Conservation (phyloP, 2,329 filamentous ascomycete species). For the Trichophyton equinum region DNA sequence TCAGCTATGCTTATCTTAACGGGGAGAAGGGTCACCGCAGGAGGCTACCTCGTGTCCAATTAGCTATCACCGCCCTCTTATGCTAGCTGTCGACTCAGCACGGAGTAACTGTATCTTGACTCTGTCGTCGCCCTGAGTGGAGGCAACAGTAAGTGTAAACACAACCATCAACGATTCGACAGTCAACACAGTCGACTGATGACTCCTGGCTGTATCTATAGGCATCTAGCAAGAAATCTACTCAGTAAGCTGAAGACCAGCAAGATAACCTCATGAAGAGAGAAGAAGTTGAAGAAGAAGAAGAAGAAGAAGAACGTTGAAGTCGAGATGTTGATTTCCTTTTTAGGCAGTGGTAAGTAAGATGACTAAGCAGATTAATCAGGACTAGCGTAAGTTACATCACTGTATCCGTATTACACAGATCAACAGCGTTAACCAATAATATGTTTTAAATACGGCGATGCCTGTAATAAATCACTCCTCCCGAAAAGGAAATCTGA, state of each 20-base stretch:
- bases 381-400: background rate
- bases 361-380: background rate
- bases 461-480: background rate
- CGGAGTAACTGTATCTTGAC: no score
- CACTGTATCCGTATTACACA: no score
- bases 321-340: background rate
- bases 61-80: no score
- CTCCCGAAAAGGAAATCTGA: background rate
- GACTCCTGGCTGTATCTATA: background rate
- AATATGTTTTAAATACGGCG: background rate
- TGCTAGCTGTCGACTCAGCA: no score
- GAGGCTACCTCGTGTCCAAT: background rate
- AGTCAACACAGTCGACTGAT: background rate
- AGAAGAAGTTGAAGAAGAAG: background rate
- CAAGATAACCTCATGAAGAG: background rate
- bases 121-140: no score
- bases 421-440: background rate
- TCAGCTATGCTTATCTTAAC: no score
- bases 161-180: no score
- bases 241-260: background rate
- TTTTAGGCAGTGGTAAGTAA: no score
- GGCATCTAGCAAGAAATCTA: background rate
- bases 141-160: no score
- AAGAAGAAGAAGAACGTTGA: background rate
- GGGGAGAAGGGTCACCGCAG: background rate